These are phyloP conservation scores for Corylus americana DNA, from an alignment of 306 rosid species.

Conservation along the genomic window DNA sequence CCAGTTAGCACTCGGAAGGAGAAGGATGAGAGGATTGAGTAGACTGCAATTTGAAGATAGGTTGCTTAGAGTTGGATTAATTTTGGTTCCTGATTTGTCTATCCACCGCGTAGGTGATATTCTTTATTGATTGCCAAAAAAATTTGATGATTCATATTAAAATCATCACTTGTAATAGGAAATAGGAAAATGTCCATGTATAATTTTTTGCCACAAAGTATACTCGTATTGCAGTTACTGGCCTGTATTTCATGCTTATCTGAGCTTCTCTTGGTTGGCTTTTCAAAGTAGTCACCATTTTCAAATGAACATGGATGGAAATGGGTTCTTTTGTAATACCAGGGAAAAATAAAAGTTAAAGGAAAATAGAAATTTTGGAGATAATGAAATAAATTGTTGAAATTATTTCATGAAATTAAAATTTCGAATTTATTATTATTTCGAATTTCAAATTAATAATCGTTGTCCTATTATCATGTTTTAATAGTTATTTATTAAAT, in stretches of 20 bases:
- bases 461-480: no score
- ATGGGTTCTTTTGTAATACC: no score
- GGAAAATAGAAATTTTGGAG: no score
- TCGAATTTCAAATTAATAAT: no score
- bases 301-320: no score
- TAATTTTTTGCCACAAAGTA: not conserved
- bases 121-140: not conserved
- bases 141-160: not conserved
- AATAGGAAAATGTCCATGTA: not conserved
- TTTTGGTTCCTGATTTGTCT: not conserved
- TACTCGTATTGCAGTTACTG: not conserved
- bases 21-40: not conserved
- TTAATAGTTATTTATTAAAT: no score
- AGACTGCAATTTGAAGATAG: not conserved
- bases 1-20: not conserved
- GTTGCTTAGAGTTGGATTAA: not conserved
- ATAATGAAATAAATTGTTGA: no score
- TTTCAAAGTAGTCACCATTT: not conserved
- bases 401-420: no score
- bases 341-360: no score
- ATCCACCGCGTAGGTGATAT: not conserved
- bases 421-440: no score
- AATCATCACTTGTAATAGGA: conserved; percentile 4
- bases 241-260: not conserved
- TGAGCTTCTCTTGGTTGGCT: not conserved